Evolutionary conservation across 108 stramenopile species (phyloP).

Genomic region (Conticribra weissflogii): DNA sequence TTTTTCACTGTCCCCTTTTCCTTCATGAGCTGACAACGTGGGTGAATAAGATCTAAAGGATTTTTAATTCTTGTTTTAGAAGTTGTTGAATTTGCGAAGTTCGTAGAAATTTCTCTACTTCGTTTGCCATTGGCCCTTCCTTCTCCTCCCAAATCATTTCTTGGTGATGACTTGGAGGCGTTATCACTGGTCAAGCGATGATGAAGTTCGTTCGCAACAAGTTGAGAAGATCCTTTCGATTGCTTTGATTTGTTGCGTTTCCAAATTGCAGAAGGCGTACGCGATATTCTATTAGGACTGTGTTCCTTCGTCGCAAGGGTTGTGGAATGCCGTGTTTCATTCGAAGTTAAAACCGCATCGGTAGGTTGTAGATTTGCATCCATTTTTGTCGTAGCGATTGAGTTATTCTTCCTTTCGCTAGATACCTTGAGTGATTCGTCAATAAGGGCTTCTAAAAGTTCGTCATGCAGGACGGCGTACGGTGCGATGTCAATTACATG

Average conservation of each 20-base stretch:
- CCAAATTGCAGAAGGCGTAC: slow-evolving; percentile 17
- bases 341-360: too few relatives aligned
- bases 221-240: neutral
- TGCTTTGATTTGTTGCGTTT: slow-evolving; percentile 9
- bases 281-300: slow-evolving; percentile 1
- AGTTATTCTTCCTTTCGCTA: neutral
- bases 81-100: neutral
- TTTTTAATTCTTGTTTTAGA: slow-evolving; percentile 6
- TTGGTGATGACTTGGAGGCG: neutral
- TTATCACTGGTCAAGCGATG: neutral
- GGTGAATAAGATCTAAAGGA: slow-evolving; percentile 39
- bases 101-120: neutral
- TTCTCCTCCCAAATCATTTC: neutral
- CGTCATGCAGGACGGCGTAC: slow-evolving; percentile 36
- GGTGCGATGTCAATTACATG: slow-evolving; percentile 2
- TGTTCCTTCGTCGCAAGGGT: neutral
- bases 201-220: neutral
- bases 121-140: neutral
- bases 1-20: slow-evolving; percentile 31
- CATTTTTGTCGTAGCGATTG: neutral
- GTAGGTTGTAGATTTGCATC: too few relatives aligned
- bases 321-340: slow-evolving; percentile 1
- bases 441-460: slow-evolving; percentile 43
- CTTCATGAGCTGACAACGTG: slow-evolving; percentile 30
- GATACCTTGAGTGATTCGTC: slow-evolving; percentile 15